phyloP scores from a whole-genome alignment of 768 basidiomycete species.

The Tubosaeta sp. region DNA sequence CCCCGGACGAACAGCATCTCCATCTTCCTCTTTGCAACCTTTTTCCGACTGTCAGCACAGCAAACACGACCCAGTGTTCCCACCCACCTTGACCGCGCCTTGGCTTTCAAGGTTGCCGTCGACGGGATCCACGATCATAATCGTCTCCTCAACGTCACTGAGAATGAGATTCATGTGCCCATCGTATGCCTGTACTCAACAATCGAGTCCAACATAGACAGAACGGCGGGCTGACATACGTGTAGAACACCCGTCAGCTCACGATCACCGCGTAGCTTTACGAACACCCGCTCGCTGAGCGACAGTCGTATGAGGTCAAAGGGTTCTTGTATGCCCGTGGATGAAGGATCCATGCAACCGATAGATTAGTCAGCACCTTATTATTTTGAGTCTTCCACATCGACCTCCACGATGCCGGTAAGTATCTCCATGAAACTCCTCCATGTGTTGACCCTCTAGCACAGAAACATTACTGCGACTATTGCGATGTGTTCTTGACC shows the following conservation, averaged over 20 bases:
- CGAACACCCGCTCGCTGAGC: slow-evolving; percentile 95
- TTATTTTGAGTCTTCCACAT: slow-evolving; percentile 23
- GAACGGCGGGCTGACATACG: slow-evolving; percentile 46
- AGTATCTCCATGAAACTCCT: slow-evolving; percentile 23
- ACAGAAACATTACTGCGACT: slow-evolving; percentile 92
- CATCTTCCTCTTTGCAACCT: slow-evolving; percentile 92
- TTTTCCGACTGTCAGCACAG: slow-evolving; percentile 4
- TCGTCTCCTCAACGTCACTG: slow-evolving; percentile 95
- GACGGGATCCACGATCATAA: slow-evolving; percentile 88
- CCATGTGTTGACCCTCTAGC: slow-evolving; percentile 4
- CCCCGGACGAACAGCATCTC: slow-evolving; percentile 98
- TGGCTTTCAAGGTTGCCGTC: slow-evolving; percentile 58
- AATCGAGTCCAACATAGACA: slow-evolving; percentile 2
- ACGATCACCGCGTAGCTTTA: slow-evolving; percentile 93
- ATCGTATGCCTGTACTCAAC: slow-evolving; percentile 79
- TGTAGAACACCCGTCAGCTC: slow-evolving; percentile 90
- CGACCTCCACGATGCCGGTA: slow-evolving; percentile 55
- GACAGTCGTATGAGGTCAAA: slow-evolving; percentile 97
- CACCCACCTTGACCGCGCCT: slow-evolving; percentile 60
- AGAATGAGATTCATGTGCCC: slow-evolving; percentile 99
- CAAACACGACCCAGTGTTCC: neutral
- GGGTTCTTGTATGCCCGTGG: slow-evolving; percentile 85
- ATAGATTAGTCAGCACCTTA: slow-evolving; percentile 24
- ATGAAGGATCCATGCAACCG: slow-evolving; percentile 60
- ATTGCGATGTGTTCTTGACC: slow-evolving; percentile 90